Base-by-base conservation (phyloP, 345 rosid genomes). In the Anastatica hierochuntica region DNA sequence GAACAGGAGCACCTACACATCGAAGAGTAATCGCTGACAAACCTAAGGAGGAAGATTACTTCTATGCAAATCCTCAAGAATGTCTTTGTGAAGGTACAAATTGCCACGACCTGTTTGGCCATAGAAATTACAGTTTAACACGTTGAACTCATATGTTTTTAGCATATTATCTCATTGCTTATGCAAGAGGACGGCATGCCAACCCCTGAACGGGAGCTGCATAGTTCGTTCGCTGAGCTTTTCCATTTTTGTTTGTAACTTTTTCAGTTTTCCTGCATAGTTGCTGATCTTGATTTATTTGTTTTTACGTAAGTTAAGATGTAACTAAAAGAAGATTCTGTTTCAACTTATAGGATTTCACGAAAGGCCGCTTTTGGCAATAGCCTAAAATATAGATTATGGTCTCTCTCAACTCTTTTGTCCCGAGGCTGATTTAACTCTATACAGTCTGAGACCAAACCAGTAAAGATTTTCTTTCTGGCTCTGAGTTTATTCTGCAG, bases 11-110 rank as follows among this genome's bases (percentile, higher is more conserved):
- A 64, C 95, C 95, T 7, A 49, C 63, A 8, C 70, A 2, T 3
- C 86, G 96, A 7, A 71, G 74, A 51, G 77, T 77, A 15, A 77
- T 81, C 49, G 61, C 81, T 3, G 94, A 85, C 74, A 83, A 76
- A 69, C 98, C 98, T 0, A 88, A 88, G 73, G 98, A 92, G 70
- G 98, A 92, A 69, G 98, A 88, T 74, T 92, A 92, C 74, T 92
- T 92, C 74, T 88, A 88, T 37, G 87, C 96, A 19, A 92, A 92
- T 57, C 98, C 98, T 64, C 79, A 83, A 39, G 98, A 92, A 62
- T 92, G 98, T 74, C 79, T 92, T 8, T 88, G 96, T 16, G 78
- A 77, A 74, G 73, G 71, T 70, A 53, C 74, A 60, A 68, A 56
- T 56, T 88, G 96, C 62, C 75, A 77, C 55, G 78, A 75, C 45